Evolutionary conservation across 2,329 filamentous ascomycete species (phyloP), one percentile per base, ranked within the genome.

Genomic region (Trichoderma sp.): DNA sequence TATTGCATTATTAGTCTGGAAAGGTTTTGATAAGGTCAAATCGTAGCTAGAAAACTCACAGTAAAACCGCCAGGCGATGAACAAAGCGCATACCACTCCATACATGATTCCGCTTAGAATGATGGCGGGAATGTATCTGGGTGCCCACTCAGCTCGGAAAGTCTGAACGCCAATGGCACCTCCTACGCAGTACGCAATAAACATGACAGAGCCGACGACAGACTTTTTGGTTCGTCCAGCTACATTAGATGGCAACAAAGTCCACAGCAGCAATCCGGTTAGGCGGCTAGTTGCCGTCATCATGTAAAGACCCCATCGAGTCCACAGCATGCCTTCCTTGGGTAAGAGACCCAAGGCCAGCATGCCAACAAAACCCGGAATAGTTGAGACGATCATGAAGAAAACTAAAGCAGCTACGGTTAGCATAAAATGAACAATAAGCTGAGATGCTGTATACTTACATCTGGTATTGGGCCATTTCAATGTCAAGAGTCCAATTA

Each of bases 111-210:
- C 53, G 53, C 27, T 33, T 21, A 56, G 7, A 56, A 56, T 56
- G 7, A 56, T 56, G 3, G 53, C 53, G 11, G 53, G 53, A n/a
- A 56, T 56, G 16, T 56, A 56, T 29, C 27, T 56, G 14, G 53
- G 53, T 16, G 53, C 53, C 53, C 53, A 56, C 53, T 56, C 53
- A 33, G 53, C 53, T 56, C 53, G 53, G 29, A 56, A 56, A 19
- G 29, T 27, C 53, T 56, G 53, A 13, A 27, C 53, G 3, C 53
- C 53, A 33, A 56, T n/a, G 7, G 53, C 24, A 27, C 27, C 27
- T 56, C 53, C 53, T 56, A 56, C 53, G 7, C 53, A 56, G 10
- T 56, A 56, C 14, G 53, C 53, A n/a, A 56, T 56, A 56, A 56
- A 56, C 53, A 56, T 56, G 16, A 56, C 27, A 16, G 4, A n/a